phyloP scores from a whole-genome alignment of 805 yeast species.

The Cyberlindnera mississippiensis region DNA sequence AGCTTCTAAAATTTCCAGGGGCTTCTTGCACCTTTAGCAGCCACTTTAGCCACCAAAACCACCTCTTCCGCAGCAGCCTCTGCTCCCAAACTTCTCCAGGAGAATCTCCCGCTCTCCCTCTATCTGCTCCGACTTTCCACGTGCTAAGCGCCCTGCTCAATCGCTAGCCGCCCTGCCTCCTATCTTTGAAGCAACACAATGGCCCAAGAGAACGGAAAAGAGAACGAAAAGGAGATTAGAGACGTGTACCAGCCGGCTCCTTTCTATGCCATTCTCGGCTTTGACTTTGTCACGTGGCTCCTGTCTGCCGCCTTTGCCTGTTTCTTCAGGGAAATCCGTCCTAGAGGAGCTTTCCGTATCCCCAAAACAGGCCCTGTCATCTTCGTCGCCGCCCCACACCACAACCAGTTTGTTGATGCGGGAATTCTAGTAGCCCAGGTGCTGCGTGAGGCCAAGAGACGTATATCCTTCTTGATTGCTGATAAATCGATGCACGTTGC shows the following conservation, averaged over 20 bases:
- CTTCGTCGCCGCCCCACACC: conserved; percentile 96
- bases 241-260: conserved; percentile 9
- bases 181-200: no score
- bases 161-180: no score
- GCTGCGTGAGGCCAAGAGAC: conserved; percentile 56
- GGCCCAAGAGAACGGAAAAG: neutral
- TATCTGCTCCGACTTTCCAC: no score
- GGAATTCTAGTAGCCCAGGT: conserved; percentile 82
- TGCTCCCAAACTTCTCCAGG: no score
- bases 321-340: conserved; percentile 85
- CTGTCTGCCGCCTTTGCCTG: conserved; percentile 49
- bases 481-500: conserved; percentile 63
- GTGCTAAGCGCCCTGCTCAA: no score
- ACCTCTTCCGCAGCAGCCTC: no score
- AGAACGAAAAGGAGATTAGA: neutral
- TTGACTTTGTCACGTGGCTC: conserved; percentile 51
- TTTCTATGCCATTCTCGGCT: conserved; percentile 34
- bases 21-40: no score
- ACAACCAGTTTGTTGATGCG: conserved; percentile 84
- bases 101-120: no score
- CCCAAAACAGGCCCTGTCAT: conserved; percentile 78
- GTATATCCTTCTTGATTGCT: conserved; percentile 82
- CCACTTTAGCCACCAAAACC: no score
- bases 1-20: no score
- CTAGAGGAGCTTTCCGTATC: conserved; percentile 78